A percentile compares a stretch with the other conserved stretches of the same genome.
These are phyloP conservation scores for Blastobotrys malaysiensis DNA, from an alignment of 1,139 yeast genomes.

Conservation along the genomic window DNA sequence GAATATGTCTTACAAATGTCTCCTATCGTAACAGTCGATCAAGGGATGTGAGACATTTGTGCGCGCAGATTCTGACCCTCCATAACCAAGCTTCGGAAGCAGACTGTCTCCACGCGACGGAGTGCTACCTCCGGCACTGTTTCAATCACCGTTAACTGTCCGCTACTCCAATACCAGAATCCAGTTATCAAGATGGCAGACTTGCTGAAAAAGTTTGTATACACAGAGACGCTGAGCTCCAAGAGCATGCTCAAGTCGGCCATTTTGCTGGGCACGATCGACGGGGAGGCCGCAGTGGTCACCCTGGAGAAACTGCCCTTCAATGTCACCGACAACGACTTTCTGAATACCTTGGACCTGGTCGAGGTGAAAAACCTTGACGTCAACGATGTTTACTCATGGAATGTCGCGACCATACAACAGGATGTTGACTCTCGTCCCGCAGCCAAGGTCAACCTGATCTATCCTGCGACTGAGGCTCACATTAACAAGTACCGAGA, in stretches of 20 bases:
- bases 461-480: slow-evolving; percentile 84
- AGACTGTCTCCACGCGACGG: no score
- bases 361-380: slow-evolving; percentile 45
- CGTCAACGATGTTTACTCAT: slow-evolving; percentile 73
- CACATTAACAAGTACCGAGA: slow-evolving; percentile 71
- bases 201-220: slow-evolving; percentile 10
- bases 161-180: no score
- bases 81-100: no score
- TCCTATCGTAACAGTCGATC: no score
- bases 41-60: no score
- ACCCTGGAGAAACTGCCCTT: slow-evolving; percentile 71
- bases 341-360: slow-evolving; percentile 19
- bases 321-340: slow-evolving; percentile 22
- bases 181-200: slow-evolving; percentile 2
- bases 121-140: no score
- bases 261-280: slow-evolving; percentile 61
- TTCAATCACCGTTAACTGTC: no score
- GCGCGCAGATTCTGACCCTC: no score
- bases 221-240: slow-evolving; percentile 10
- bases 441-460: slow-evolving; percentile 65
- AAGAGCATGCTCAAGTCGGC: slow-evolving; percentile 56
- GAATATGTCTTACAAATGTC: no score
- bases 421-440: slow-evolving; percentile 49
- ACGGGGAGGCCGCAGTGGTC: slow-evolving; percentile 58
- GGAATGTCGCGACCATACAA: slow-evolving; percentile 58